These are phyloP conservation scores for Ottelia alismoides DNA, from an alignment of 106 monocot species.

Conservation along the genomic window DNA sequence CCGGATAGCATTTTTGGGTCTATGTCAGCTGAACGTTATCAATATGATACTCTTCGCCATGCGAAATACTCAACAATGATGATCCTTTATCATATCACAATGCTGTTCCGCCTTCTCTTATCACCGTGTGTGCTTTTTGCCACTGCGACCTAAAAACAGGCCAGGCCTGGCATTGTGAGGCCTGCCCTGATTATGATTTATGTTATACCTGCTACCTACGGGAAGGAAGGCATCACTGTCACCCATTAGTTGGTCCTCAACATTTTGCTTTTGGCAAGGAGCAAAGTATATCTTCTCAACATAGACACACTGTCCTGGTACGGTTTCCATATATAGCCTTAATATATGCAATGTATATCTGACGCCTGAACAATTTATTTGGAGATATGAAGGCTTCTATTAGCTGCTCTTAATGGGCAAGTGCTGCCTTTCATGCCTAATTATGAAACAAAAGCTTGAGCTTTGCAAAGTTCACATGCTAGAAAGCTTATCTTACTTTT, in stretches of 20 bases:
- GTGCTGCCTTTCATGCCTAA: too few species aligned
- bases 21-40: constrained; percentile 20
- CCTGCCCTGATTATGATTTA: constrained; percentile 8
- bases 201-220: constrained; percentile 5
- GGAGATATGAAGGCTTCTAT: too few species aligned
- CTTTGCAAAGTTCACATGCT: too few species aligned
- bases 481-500: too few species aligned
- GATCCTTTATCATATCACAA: constrained; percentile 21
- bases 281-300: too few species aligned
- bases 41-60: constrained; percentile 18
- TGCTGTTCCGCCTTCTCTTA: constrained; percentile 2
- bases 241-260: constrained; percentile 2
- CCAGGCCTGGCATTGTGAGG: constrained; percentile 1
- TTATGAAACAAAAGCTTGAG: too few species aligned
- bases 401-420: too few species aligned
- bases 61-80: constrained; percentile 28
- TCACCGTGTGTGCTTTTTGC: neutral
- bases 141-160: constrained; percentile 4
- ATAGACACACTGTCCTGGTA: too few species aligned
- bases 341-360: too few species aligned
- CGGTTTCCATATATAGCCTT: too few species aligned
- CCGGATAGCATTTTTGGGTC: constrained; percentile 7
- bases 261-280: too few species aligned
- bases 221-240: constrained; percentile 2
- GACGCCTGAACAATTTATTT: too few species aligned